These are phyloP conservation scores for Prasinococcaceae sp. DNA, from an alignment of 139 green algal genomes.

Conservation along the genomic window DNA sequence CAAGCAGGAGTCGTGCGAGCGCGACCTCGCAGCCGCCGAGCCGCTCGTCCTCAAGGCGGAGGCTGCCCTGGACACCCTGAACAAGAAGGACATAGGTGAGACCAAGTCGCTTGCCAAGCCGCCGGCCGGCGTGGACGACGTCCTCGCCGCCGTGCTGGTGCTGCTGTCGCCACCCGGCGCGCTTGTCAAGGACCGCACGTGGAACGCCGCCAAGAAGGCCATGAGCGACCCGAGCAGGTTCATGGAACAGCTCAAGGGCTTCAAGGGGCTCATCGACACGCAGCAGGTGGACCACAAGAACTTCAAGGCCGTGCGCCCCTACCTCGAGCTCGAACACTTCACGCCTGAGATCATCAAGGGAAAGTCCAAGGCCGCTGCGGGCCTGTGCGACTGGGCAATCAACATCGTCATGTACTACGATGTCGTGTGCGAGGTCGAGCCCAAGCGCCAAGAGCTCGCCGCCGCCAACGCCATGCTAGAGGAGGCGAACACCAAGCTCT, in stretches of 20 bases:
- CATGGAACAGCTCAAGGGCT: conserved; percentile 64
- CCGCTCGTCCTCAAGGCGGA: conserved; percentile 63
- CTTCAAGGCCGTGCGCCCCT: conserved; percentile 55
- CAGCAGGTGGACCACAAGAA: conserved; percentile 55
- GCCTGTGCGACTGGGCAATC: conserved; percentile 73
- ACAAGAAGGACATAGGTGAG: conserved; percentile 70
- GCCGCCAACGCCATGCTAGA: conserved; percentile 65
- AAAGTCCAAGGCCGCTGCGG: conserved; percentile 71
- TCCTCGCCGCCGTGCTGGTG: conserved; percentile 70
- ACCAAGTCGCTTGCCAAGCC: conserved; percentile 79
- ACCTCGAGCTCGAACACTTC: conserved; percentile 69
- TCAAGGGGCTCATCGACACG: conserved; percentile 72
- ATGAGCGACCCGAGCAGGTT: conserved; percentile 87
- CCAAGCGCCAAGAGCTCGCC: conserved; percentile 65
- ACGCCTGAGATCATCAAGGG: conserved; percentile 65
- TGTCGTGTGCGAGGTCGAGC: conserved; percentile 39
- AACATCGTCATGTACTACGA: conserved; percentile 79
- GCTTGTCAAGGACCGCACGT: conserved; percentile 59
- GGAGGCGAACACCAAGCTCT: conserved; percentile 48
- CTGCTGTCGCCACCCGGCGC: conserved; percentile 31
- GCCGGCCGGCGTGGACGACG: conserved; percentile 68
- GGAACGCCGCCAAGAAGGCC: conserved; percentile 58
- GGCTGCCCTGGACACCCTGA: conserved; percentile 71
- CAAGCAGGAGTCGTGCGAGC: conserved; percentile 62
- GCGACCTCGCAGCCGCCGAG: conserved; percentile 66